Evolutionary conservation across 345 rosid genomes (phyloP).

Genomic region (Salix viminalis): DNA sequence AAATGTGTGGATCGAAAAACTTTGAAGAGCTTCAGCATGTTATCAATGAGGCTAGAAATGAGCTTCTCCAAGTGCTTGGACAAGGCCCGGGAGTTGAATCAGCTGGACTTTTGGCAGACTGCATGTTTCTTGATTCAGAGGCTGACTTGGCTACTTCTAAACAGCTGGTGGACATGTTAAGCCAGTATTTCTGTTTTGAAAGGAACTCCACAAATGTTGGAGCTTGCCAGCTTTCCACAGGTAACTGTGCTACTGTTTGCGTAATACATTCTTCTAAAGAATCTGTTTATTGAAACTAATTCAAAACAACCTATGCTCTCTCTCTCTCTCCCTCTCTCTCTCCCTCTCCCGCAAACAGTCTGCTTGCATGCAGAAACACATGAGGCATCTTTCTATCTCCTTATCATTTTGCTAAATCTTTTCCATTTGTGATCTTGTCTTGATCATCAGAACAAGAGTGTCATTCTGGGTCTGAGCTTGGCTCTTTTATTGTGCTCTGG

Average conservation of each 20-base stretch:
- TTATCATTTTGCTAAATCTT: conserved; percentile 2
- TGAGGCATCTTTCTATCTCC: neutral
- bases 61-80: conserved; percentile 47
- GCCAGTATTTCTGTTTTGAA: conserved; percentile 41
- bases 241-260: conserved; percentile 33
- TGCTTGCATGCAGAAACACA: neutral
- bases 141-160: conserved; percentile 52
- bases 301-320: neutral
- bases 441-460: conserved; percentile 57
- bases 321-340: neutral
- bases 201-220: conserved; percentile 34
- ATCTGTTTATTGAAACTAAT: neutral
- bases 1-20: conserved; percentile 33
- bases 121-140: conserved; percentile 51
- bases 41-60: conserved; percentile 47
- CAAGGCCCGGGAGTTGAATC: conserved; percentile 39
- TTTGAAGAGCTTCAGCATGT: conserved; percentile 40
- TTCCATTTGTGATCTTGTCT: conserved; percentile 22
- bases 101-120: conserved; percentile 33
- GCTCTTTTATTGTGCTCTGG: conserved; percentile 79
- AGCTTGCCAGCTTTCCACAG: conserved; percentile 53
- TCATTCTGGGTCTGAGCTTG: conserved; percentile 65
- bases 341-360: neutral
- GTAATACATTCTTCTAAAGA: neutral
- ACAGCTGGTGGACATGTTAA: conserved; percentile 60